These are phyloP conservation scores for Gossypium lobatum DNA, from an alignment of 441 rosid species.

Conservation along the genomic window DNA sequence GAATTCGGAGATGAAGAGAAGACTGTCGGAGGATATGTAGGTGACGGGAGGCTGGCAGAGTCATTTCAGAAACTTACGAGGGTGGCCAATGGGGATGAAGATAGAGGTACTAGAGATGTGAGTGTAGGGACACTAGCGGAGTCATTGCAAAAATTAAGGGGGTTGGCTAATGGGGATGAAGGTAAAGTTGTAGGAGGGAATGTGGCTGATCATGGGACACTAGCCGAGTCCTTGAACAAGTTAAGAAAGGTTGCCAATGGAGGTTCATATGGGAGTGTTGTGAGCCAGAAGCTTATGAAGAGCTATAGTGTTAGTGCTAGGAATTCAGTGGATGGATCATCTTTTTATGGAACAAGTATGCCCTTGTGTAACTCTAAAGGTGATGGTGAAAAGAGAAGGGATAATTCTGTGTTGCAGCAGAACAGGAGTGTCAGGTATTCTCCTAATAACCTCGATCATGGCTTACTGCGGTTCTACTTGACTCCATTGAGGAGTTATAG, in stretches of 20 bases:
- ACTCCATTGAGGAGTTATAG: slow-evolving; percentile 48
- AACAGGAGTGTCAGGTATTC: slow-evolving; percentile 22
- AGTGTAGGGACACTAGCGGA: slow-evolving; percentile 33
- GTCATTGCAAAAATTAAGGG: slow-evolving; percentile 38
- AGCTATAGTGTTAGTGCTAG: slow-evolving; percentile 35
- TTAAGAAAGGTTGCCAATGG: slow-evolving; percentile 11
- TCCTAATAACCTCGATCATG: slow-evolving; percentile 38
- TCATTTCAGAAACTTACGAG: slow-evolving; percentile 12
- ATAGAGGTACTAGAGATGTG: slow-evolving; percentile 19
- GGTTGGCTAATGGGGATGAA: slow-evolving; percentile 30
- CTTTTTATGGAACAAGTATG: slow-evolving; percentile 24
- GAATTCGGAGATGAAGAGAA: slow-evolving; percentile 23
- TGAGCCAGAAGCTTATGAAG: slow-evolving; percentile 21
- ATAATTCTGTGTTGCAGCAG: slow-evolving; percentile 24
- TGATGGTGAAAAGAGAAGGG: slow-evolving; percentile 27
- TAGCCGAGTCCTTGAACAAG: slow-evolving; percentile 17
- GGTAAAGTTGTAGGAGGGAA: slow-evolving; percentile 9
- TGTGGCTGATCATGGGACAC: slow-evolving; percentile 2
- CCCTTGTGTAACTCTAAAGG: slow-evolving; percentile 20
- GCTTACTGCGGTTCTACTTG: slow-evolving; percentile 45
- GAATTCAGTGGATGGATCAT: slow-evolving; percentile 23
- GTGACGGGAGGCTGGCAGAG: slow-evolving; percentile 22
- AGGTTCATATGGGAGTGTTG: neutral
- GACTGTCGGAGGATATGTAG: slow-evolving; percentile 22
- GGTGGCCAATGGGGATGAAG: slow-evolving; percentile 9